These are phyloP conservation scores for Cladosporium sp. DNA, from an alignment of 2,329 filamentous ascomycete genomes.

Conservation along the genomic window DNA sequence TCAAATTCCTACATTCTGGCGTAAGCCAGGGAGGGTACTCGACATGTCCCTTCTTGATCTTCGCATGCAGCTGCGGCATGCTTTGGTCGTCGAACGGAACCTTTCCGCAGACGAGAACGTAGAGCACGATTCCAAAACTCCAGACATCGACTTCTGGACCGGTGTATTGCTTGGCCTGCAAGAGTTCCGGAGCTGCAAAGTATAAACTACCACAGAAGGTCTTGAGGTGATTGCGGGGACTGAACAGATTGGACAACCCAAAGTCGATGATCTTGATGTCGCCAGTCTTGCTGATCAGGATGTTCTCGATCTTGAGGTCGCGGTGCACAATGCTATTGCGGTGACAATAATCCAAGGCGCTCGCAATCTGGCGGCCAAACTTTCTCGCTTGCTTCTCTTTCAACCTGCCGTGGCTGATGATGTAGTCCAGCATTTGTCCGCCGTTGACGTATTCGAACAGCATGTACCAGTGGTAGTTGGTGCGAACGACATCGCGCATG, in stretches of 20 bases:
- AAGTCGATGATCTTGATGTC: conserved; percentile 99
- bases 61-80: conserved; percentile 96
- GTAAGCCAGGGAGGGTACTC: conserved; percentile 95
- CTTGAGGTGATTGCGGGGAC: conserved; percentile 78
- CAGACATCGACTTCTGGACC: conserved; percentile 96
- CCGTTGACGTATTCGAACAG: conserved; percentile 98
- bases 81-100: conserved; percentile 99
- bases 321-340: conserved; percentile 97
- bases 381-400: conserved; percentile 99
- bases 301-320: conserved; percentile 98
- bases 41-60: conserved; percentile 95
- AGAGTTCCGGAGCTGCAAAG: conserved; percentile 90
- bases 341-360: conserved; percentile 94
- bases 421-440: conserved; percentile 99
- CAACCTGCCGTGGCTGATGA: conserved; percentile 93
- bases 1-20: conserved; percentile 85
- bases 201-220: conserved; percentile 98
- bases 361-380: conserved; percentile 95
- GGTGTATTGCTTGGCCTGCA: conserved; percentile 91
- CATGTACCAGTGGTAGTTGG: conserved; percentile 99
- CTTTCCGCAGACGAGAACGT: conserved; percentile 94
- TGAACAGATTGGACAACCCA: conserved; percentile 92
- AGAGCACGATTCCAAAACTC: conserved; percentile 98
- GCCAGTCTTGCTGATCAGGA: conserved; percentile 96
- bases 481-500: conserved; percentile 90